Evolutionary conservation across 495 filamentous ascomycete species (phyloP), one percentile per base, ranked within the genome.

Genomic region (Aspergillus steynii): DNA sequence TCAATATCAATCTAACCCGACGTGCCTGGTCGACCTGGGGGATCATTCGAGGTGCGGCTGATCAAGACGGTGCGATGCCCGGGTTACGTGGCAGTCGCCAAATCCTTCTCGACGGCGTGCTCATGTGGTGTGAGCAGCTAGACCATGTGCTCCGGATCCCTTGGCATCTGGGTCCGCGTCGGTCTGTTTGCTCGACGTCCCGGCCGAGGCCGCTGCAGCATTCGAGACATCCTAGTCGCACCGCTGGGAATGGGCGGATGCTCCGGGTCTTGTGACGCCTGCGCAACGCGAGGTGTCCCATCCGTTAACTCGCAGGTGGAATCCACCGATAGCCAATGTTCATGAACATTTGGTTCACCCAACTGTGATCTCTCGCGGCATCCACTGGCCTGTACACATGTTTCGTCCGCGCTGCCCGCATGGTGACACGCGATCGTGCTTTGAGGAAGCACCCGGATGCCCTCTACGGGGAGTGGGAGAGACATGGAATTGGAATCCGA

Each of bases 401-500:
- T 50, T 50, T 25, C 27, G 27, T 50, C 37, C 14, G 37, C 37
- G 37, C 37, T 15, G 37, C 37, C 9, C 12, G 37, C 14, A 42
- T 42, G 37, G 37, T 42, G 28, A 49, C 31, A 45, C 52, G 58
- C 31, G 20, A 54, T 62, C 2, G 52, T 54, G 9, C 50, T 64
- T 27, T 52, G 31, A 20, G 59, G 58, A 42, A 61, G 56, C 10
- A 34, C 54, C 28, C 68, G 34, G 31, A 27, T 42, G 69, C 85
- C 92, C 62, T 96, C 94, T 8, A 96, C 89, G 45, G 88, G 84
- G 26, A 85, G 82, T 2, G 93, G 92, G 66, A 90, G 71, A 64
- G 87, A 89, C 26, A 95, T 79, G 0, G 88, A 90, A 61, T 86
- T 85, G 50, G 73, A 80, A 3, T 77, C 83, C 4, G 84, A 89